Percentiles rank a stretch among this genome's conserved stretches.
Conservation (phyloP, 257 asterid genomes). For the Capsicum chinense region DNA sequence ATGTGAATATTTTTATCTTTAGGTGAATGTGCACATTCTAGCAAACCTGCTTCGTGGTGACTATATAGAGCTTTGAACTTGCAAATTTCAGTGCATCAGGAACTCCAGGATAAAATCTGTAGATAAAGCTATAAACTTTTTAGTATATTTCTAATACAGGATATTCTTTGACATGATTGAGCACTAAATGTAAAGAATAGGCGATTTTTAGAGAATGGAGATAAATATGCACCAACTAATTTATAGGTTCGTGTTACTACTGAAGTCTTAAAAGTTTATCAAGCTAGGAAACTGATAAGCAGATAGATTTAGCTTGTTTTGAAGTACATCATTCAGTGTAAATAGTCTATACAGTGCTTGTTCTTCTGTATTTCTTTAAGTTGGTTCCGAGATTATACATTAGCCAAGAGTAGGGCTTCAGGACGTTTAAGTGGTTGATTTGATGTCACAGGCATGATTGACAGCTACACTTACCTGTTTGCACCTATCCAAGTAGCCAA, state of each 20-base stretch:
- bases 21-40: neutral
- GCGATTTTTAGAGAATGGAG: slow-evolving; percentile 2
- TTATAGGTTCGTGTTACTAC: neutral
- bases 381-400: neutral
- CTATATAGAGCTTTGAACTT: slow-evolving; percentile 85
- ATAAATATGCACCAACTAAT: neutral
- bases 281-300: neutral
- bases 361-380: neutral
- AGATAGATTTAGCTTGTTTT: neutral
- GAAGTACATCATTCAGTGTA: neutral
- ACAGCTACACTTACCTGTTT: slow-evolving; percentile 57
- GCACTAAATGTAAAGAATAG: neutral
- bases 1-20: neutral
- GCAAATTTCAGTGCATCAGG: slow-evolving; percentile 93
- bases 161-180: neutral
- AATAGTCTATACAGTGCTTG: neutral
- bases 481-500: slow-evolving; percentile 81
- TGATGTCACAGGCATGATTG: slow-evolving; percentile 13
- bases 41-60: slow-evolving; percentile 87
- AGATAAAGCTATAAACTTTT: slow-evolving; percentile 24
- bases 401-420: neutral
- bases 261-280: neutral
- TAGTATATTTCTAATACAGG: neutral
- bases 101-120: slow-evolving; percentile 94
- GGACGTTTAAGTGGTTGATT: slow-evolving; percentile 4